These are phyloP conservation scores for Chimonanthus salicifolius DNA, from an alignment of 164 flowering plant species.

Conservation along the genomic window DNA sequence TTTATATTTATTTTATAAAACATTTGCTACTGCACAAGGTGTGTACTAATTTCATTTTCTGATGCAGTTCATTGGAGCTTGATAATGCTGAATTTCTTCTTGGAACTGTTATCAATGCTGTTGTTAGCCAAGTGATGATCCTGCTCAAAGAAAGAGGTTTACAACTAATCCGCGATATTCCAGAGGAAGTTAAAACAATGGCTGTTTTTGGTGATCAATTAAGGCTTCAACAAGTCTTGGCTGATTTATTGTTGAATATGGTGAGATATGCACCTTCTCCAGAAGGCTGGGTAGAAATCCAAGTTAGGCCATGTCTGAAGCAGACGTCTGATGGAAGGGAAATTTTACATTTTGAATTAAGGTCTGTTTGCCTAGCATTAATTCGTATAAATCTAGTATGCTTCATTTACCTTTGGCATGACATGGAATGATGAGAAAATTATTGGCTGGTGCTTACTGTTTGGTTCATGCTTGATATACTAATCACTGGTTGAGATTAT, in stretches of 20 bases:
- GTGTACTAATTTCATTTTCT: background rate
- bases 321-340: conserved; percentile 39
- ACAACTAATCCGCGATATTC: conserved; percentile 81
- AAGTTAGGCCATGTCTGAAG: conserved; percentile 59
- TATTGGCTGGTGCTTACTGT: background rate
- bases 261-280: conserved; percentile 75
- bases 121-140: conserved; percentile 88
- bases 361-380: conserved; percentile 34
- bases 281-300: conserved; percentile 96
- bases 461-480: background rate
- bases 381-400: background rate
- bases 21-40: background rate
- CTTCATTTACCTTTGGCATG: background rate
- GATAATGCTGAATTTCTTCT: conserved; percentile 66
- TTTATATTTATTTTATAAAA: background rate
- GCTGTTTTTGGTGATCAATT: conserved; percentile 79
- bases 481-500: background rate
- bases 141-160: conserved; percentile 68
- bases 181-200: conserved; percentile 77
- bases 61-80: conserved; percentile 58
- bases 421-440: too few species aligned
- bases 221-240: conserved; percentile 78
- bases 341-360: conserved; percentile 61
- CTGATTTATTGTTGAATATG: conserved; percentile 76
- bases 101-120: conserved; percentile 81